Evolutionary conservation across 306 rosid species (phyloP).

Genomic region (Aeschynomene evenia): DNA sequence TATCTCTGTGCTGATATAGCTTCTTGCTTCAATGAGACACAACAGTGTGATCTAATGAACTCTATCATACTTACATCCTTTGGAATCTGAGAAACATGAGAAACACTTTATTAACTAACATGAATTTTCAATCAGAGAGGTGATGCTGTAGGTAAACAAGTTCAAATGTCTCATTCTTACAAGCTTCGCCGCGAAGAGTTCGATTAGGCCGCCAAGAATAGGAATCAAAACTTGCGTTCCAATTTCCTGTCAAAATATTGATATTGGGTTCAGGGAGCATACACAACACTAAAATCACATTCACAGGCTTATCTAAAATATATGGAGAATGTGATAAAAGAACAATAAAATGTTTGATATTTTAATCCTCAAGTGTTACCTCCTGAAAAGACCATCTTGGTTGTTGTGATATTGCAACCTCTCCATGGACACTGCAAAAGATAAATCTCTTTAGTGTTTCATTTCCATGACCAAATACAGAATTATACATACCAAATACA

Average conservation of each 20-base stretch:
- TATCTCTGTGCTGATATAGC: constrained; percentile 26
- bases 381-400: constrained; percentile 61
- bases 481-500: neutral
- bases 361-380: constrained; percentile 36
- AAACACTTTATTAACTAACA: neutral
- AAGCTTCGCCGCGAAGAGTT: constrained; percentile 60
- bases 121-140: neutral
- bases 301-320: too few relatives aligned
- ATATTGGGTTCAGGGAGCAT: neutral
- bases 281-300: too few relatives aligned
- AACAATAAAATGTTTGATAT: constrained; percentile 32
- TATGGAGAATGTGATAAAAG: too few relatives aligned
- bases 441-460: neutral
- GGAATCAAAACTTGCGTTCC: constrained; percentile 81
- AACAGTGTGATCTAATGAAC: constrained; percentile 46
- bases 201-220: constrained; percentile 64
- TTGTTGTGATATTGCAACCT: constrained; percentile 70
- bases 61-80: constrained; percentile 51
- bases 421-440: constrained; percentile 64
- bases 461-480: neutral
- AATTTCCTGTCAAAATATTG: constrained; percentile 43
- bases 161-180: constrained; percentile 41
- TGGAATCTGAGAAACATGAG: constrained; percentile 54
- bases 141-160: neutral
- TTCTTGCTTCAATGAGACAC: constrained; percentile 45